These are phyloP conservation scores for Fistulifera pelliculosa DNA, from an alignment of 108 stramenopile species.

Conservation along the genomic window DNA sequence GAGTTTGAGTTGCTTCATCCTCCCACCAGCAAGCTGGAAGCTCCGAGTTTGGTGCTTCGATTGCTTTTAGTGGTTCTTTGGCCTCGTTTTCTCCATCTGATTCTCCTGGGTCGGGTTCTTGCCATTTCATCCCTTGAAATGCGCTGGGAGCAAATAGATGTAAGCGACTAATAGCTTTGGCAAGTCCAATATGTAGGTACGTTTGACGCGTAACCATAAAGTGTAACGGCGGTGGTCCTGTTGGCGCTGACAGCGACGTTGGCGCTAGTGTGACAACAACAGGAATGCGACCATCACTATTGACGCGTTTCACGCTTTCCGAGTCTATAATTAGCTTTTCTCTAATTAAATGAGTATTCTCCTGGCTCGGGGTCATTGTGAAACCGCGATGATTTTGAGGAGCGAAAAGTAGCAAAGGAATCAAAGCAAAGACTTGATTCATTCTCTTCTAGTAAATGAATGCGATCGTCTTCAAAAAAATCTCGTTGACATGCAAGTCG, in stretches of 20 bases:
- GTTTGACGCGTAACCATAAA: conserved; percentile 50
- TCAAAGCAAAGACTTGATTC: too few relatives aligned
- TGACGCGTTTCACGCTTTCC: conserved; percentile 8
- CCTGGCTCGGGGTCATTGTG: too few relatives aligned
- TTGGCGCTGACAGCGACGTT: conserved; percentile 61
- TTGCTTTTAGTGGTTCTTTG: conserved; percentile 9
- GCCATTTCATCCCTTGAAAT: conserved; percentile 15
- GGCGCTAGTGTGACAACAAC: conserved; percentile 49
- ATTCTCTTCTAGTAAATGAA: too few relatives aligned
- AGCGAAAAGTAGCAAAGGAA: too few relatives aligned
- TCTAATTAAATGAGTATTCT: too few relatives aligned
- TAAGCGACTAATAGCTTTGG: conserved; percentile 42
- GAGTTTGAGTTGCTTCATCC: conserved; percentile 51
- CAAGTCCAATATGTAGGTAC: conserved; percentile 61
- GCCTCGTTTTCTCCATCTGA: conserved; percentile 5
- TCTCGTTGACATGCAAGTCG: too few relatives aligned
- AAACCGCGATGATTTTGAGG: too few relatives aligned
- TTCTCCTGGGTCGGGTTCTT: conserved; percentile 19
- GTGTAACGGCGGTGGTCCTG: conserved; percentile 50
- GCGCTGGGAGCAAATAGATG: conserved; percentile 57
- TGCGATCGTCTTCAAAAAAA: too few relatives aligned
- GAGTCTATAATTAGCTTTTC: too few relatives aligned
- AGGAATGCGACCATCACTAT: conserved; percentile 66
- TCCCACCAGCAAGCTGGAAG: conserved; percentile 74
- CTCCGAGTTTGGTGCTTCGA: neutral